A percentile compares a stretch with the other conserved stretches of the same genome.
These are phyloP conservation scores for Cicer chorassanicum DNA, from an alignment of 306 rosid species.

Conservation along the genomic window DNA sequence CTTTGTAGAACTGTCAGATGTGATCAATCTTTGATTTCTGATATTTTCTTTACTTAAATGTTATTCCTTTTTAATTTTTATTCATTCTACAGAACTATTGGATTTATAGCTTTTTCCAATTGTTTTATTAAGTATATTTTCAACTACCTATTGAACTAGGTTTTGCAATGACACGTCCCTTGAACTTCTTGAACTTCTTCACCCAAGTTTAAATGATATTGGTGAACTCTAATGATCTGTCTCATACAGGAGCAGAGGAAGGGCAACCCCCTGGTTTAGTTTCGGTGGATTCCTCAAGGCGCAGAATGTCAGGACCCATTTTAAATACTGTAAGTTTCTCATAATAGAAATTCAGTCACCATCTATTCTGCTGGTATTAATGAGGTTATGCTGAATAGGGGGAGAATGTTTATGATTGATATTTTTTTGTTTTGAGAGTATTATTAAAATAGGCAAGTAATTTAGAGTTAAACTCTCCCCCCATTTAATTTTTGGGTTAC, in stretches of 20 bases:
- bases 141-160: slow-evolving; percentile 9
- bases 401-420: too few species aligned
- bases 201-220: slow-evolving; percentile 17
- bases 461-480: too few species aligned
- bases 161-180: slow-evolving; percentile 19
- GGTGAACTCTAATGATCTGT: slow-evolving; percentile 17
- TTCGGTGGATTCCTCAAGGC: slow-evolving; percentile 74
- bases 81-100: slow-evolving; percentile 8
- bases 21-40: slow-evolving; percentile 22
- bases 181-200: slow-evolving; percentile 3
- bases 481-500: too few species aligned
- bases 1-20: slow-evolving; percentile 26
- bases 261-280: slow-evolving; percentile 71
- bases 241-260: slow-evolving; percentile 69
- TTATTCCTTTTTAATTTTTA: slow-evolving; percentile 32
- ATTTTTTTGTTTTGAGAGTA: too few species aligned
- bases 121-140: slow-evolving; percentile 4
- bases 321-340: slow-evolving; percentile 62
- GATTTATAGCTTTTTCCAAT: not conserved
- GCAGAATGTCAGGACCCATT: slow-evolving; percentile 73
- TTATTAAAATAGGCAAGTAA: too few species aligned
- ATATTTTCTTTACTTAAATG: slow-evolving; percentile 16
- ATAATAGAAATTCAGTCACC: slow-evolving; percentile 52
- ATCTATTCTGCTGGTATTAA: slow-evolving; percentile 47
- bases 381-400: slow-evolving; percentile 47